A percentile compares a stretch with the other conserved stretches of the same genome.
Evolutionary conservation across 2,329 filamentous ascomycete species (phyloP).

Genomic region (Coniella lustricola): DNA sequence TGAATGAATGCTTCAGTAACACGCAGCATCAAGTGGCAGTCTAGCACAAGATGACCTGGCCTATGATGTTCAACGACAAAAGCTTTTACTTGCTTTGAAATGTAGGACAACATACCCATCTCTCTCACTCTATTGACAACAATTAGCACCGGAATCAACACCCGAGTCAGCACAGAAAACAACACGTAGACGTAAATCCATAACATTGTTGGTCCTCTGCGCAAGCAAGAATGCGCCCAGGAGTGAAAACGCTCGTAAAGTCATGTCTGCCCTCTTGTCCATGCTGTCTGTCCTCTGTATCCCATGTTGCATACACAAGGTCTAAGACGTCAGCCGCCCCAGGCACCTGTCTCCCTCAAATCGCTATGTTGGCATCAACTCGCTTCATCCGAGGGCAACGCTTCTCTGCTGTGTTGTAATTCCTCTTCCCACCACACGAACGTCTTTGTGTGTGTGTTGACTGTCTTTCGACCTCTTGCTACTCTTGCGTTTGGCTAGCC

Average conservation of each 20-base stretch:
- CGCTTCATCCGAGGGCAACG: background rate
- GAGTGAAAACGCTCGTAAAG: background rate
- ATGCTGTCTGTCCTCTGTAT: slow-evolving; percentile 2
- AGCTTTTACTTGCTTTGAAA: no score
- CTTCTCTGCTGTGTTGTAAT: background rate
- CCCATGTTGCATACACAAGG: background rate
- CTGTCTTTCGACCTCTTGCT: no score
- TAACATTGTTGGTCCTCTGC: background rate
- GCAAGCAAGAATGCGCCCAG: background rate
- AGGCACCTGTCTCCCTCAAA: background rate
- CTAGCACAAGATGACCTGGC: no score
- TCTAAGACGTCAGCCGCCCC: slow-evolving; percentile 1
- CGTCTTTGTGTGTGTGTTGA: background rate
- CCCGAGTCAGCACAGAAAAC: no score
- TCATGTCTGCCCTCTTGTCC: background rate
- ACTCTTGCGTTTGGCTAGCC: no score
- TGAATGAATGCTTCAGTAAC: no score
- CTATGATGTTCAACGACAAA: no score
- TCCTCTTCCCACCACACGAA: no score
- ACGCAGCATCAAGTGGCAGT: no score
- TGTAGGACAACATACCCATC: background rate
- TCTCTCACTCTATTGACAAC: no score
- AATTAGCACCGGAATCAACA: no score
- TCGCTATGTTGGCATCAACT: slow-evolving; percentile 4
- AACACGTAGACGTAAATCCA: background rate